phyloP scores from a whole-genome alignment of 164 flowering plant species.

The Cinnamomum chago region DNA sequence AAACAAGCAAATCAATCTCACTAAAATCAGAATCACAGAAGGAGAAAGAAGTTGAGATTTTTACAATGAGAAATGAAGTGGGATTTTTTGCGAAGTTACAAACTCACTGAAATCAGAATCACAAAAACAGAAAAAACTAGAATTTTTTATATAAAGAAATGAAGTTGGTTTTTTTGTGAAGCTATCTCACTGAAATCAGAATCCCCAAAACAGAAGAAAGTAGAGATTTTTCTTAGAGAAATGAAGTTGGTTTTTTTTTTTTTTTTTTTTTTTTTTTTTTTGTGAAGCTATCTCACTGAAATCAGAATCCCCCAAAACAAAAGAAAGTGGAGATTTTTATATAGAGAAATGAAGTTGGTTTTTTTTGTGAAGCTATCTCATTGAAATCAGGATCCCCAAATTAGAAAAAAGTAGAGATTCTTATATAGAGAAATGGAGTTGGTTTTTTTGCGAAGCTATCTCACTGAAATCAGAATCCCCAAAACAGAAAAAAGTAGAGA shows the following conservation, averaged over 20 bases:
- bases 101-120: too few relatives aligned
- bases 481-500: not conserved
- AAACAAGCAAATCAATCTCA: not conserved
- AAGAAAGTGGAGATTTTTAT: slow-evolving; percentile 3
- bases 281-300: not conserved
- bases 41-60: not conserved
- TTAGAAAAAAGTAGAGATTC: not conserved
- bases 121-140: too few relatives aligned
- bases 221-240: too few relatives aligned
- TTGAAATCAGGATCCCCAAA: not conserved
- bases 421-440: slow-evolving; percentile 3
- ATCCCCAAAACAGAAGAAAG: too few relatives aligned
- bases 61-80: not conserved
- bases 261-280: too few relatives aligned
- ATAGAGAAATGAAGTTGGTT: not conserved
- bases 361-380: too few relatives aligned
- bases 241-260: too few relatives aligned
- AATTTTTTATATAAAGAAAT: too few relatives aligned
- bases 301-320: not conserved
- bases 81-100: too few relatives aligned
- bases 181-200: slow-evolving; percentile 13
- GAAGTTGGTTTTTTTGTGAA: too few relatives aligned
- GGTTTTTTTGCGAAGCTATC: too few relatives aligned
- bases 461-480: not conserved
- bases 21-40: not conserved